Evolutionary conservation across 2,329 filamentous ascomycete genomes (phyloP).

Genomic region (Curvularia lunata): DNA sequence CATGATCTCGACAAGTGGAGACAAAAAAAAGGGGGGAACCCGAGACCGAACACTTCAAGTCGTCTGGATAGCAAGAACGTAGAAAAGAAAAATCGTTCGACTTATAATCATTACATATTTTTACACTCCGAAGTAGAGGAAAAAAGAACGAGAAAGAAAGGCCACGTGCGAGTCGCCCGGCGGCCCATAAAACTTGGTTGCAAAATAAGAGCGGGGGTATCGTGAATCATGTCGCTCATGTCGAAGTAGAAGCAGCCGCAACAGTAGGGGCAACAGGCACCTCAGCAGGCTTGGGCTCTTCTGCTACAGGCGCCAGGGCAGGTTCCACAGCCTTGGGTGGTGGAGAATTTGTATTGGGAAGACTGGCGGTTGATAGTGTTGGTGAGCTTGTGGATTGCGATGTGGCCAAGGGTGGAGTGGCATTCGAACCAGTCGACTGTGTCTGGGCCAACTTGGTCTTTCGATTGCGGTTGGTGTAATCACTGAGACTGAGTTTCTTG

Average conservation of each 20-base stretch:
- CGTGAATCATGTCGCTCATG: conserved; percentile 35
- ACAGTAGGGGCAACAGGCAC: conserved; percentile 17
- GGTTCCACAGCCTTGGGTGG: conserved; percentile 35
- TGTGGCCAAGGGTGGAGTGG: conserved; percentile 30
- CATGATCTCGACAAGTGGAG: conserved; percentile 5
- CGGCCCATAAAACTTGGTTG: conserved; percentile 19
- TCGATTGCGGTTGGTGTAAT: conserved; percentile 56
- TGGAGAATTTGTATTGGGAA: conserved; percentile 40
- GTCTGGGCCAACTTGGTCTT: conserved; percentile 49
- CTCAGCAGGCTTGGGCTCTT: conserved; percentile 32
- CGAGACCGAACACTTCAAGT: conserved; percentile 28
- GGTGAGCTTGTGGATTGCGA: conserved; percentile 42
- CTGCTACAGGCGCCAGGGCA: conserved; percentile 34
- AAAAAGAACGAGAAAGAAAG: conserved; percentile 17
- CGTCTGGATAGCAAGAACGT: conserved; percentile 13
- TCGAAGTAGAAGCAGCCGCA: conserved; percentile 27
- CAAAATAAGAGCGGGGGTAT: conserved; percentile 34
- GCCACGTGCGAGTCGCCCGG: conserved; percentile 27
- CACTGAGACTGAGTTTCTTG: conserved; percentile 60
- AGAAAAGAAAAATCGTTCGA: conserved; percentile 22
- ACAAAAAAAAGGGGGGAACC: neutral
- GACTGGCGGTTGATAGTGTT: conserved; percentile 40
- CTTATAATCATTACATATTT: conserved; percentile 43
- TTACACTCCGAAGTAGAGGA: conserved; percentile 32
- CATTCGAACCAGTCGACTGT: conserved; percentile 30